Percentiles rank a stretch among this genome's conserved stretches.
Evolutionary conservation across 2,329 filamentous ascomycete species (phyloP).

Genomic region (Pseudogymnoascus destructans): DNA sequence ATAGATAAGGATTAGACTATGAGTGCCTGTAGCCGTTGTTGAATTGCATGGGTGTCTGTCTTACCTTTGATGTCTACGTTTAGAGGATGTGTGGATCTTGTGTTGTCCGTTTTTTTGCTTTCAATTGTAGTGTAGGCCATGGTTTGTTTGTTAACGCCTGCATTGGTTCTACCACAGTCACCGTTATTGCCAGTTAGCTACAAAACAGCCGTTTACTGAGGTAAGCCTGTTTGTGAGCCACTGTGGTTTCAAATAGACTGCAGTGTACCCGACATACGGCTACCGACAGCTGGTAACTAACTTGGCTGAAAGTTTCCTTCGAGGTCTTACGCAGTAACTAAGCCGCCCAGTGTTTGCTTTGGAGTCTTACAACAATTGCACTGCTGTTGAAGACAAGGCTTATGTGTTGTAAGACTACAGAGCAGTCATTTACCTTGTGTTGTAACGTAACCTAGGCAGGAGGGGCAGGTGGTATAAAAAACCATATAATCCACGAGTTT

Average conservation of each 20-base stretch:
- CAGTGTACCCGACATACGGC: neutral
- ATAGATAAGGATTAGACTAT: conserved; percentile 23
- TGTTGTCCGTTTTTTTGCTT: neutral
- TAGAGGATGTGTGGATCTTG: neutral
- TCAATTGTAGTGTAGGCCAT: neutral
- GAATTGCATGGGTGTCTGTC: conserved; percentile 16
- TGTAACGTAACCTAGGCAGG: neutral
- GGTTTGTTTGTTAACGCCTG: neutral
- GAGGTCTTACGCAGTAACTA: neutral
- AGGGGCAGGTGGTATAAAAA: neutral
- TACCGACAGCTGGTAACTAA: neutral
- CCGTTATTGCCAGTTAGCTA: neutral
- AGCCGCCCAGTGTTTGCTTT: neutral
- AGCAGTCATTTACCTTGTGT: neutral
- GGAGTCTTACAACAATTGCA: neutral
- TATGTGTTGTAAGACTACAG: neutral
- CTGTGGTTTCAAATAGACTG: neutral
- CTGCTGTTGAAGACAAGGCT: neutral
- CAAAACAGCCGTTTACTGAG: neutral
- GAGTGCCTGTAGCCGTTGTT: conserved; percentile 16
- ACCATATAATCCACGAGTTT: neutral
- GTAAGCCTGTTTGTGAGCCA: neutral
- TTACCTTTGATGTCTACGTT: neutral
- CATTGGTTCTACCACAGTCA: neutral
- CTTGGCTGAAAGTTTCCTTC: neutral